phyloP scores from a whole-genome alignment of 768 basidiomycete species.

The Galerina marginata region DNA sequence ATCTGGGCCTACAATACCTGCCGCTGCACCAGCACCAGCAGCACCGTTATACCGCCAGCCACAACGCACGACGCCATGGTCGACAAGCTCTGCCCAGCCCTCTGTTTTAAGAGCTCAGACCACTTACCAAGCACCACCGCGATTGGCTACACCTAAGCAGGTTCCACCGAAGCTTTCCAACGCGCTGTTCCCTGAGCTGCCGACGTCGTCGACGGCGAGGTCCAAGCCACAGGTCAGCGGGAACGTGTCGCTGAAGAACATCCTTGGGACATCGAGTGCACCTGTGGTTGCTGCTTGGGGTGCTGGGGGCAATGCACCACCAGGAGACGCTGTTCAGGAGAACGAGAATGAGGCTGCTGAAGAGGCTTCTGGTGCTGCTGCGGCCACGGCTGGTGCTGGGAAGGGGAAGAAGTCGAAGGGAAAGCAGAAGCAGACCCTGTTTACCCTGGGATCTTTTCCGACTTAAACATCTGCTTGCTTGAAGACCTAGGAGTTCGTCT shows the following conservation, averaged over 20 bases:
- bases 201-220: constrained; percentile 45
- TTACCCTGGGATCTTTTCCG: constrained; percentile 63
- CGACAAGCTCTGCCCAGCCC: constrained; percentile 41
- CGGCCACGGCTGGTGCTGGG: neutral
- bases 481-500: neutral
- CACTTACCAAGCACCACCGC: constrained; percentile 3
- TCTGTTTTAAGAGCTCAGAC: constrained; percentile 17
- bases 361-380: constrained; percentile 10
- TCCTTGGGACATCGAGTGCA: constrained; percentile 54
- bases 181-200: constrained; percentile 74
- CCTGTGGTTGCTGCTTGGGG: constrained; percentile 50
- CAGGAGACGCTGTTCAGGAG: constrained; percentile 34
- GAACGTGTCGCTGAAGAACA: constrained; percentile 70
- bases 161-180: constrained; percentile 53
- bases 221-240: constrained; percentile 59
- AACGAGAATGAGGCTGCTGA: constrained; percentile 41
- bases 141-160: constrained; percentile 10
- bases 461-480: constrained; percentile 23
- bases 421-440: constrained; percentile 86
- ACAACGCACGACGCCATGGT: constrained; percentile 68
- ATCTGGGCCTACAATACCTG: constrained; percentile 13
- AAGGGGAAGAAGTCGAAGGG: constrained; percentile 81
- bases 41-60: constrained; percentile 46
- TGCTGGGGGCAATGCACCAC: constrained; percentile 13
- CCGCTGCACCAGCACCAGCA: constrained; percentile 16